phyloP scores from a whole-genome alignment of 2,329 filamentous ascomycete species.

The Nemania bipapillata region DNA sequence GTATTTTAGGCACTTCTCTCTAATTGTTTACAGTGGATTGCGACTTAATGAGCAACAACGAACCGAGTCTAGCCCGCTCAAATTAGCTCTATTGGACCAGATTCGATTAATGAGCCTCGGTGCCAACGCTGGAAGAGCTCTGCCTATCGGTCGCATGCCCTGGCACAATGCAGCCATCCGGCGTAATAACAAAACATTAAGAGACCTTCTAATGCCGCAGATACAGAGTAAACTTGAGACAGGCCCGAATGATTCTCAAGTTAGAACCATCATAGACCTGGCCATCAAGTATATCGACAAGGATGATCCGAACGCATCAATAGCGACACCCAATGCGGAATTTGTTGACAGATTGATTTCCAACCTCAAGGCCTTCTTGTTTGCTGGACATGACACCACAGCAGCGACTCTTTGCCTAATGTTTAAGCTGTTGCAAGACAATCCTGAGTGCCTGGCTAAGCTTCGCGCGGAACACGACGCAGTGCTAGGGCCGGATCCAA shows the following conservation, averaged over 20 bases:
- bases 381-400: slow-evolving; percentile 55
- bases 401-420: slow-evolving; percentile 53
- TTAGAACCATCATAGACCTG: slow-evolving; percentile 47
- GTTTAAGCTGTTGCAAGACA: slow-evolving; percentile 47
- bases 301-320: slow-evolving; percentile 39
- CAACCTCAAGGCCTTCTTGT: slow-evolving; percentile 54
- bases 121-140: slow-evolving; percentile 34
- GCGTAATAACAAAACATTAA: slow-evolving; percentile 45
- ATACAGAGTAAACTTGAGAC: slow-evolving; percentile 43
- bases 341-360: slow-evolving; percentile 50
- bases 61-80: slow-evolving; percentile 41
- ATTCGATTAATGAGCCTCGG: slow-evolving; percentile 39
- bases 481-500: slow-evolving; percentile 49
- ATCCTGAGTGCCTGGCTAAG: slow-evolving; percentile 49
- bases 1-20: background rate
- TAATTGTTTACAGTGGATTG: slow-evolving; percentile 41
- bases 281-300: slow-evolving; percentile 45
- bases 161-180: slow-evolving; percentile 42
- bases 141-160: slow-evolving; percentile 40
- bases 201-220: slow-evolving; percentile 43
- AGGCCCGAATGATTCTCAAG: slow-evolving; percentile 34
- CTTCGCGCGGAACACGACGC: slow-evolving; percentile 54
- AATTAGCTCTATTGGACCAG: slow-evolving; percentile 42
- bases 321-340: slow-evolving; percentile 39
- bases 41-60: slow-evolving; percentile 45